These are phyloP conservation scores for Aphanocladium album DNA, from an alignment of 2,329 filamentous ascomycete species.

Conservation along the genomic window DNA sequence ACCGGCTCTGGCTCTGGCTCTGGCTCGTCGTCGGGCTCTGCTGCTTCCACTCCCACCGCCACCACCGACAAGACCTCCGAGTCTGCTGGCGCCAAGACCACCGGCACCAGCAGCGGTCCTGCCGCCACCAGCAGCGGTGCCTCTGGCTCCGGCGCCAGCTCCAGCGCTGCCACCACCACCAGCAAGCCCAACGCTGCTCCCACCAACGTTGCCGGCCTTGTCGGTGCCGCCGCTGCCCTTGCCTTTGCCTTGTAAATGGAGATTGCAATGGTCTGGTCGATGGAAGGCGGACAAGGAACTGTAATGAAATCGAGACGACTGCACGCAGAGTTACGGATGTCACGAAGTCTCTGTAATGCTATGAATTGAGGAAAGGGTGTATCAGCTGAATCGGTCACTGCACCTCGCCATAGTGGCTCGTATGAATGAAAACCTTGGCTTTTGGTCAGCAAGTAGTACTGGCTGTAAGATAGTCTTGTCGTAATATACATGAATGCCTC, in stretches of 20 bases:
- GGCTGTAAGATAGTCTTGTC: neutral
- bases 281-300: neutral
- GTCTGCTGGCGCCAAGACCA: neutral
- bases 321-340: neutral
- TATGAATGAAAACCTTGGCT: neutral
- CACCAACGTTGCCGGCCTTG: conserved; percentile 9
- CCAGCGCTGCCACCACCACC: neutral
- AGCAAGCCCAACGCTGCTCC: conserved; percentile 4
- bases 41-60: neutral
- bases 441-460: neutral
- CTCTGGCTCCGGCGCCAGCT: neutral
- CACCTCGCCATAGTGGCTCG: neutral
- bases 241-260: conserved; percentile 8
- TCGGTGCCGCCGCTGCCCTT: conserved; percentile 13
- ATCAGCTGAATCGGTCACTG: neutral
- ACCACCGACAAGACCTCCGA: too few relatives aligned
- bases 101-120: too few relatives aligned
- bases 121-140: too few relatives aligned
- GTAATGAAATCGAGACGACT: neutral
- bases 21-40: neutral
- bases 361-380: neutral
- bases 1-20: neutral
- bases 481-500: neutral
- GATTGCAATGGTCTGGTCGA: neutral
- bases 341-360: neutral